Base-by-base conservation (phyloP, 2,329 filamentous ascomycete species). In the Ambrosiella cleistominuta region DNA sequence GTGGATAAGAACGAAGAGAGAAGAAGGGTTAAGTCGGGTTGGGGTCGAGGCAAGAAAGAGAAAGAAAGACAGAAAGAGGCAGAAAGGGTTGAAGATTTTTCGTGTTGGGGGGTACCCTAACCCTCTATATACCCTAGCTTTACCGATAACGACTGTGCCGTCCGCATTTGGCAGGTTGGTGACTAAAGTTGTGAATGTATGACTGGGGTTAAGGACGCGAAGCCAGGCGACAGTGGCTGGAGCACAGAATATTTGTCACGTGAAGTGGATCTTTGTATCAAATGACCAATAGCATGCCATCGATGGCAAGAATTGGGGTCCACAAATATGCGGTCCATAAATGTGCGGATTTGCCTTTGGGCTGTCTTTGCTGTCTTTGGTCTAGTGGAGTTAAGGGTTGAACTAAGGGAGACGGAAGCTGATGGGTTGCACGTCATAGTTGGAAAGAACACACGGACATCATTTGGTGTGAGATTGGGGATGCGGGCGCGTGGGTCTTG, bases 11-110 rank as follows among this genome's bases (percentile, higher is more conserved):
- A 42, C 15, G 13, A 42, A 42, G 17, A 56, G 40, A 7, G 54
- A 52, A 57, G 59, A 60, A 60, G 59, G 59, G 59, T 60, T 60
- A 60, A 57, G 49, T 60, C 51, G 55, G 59, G 59, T 60, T 60
- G 57, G 59, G 59, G 59, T 60, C 52, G 59, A 19, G 35, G 57
- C 54, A 39, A 35, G 37, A 47, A 55, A 60, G 44, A 36, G 42
- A 57, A 54, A 47, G 56, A 57, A 50, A 60, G 36, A 55, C 36
- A 59, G 39, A 56, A 39, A 50, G 57, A 59, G 51, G 42, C 54
- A 39, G 59, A 60, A 60, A 60, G 59, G 59, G 59, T 60, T 60
- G 59, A 54, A 57, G 56, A 60, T 53, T 50, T 55, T 57, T 60
- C 42, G 38, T 52, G 35, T 49, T 45, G 5, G 19, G 7, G 47